A percentile compares a stretch with the other conserved stretches of the same genome.
These are phyloP conservation scores for Lodderomyces orthopsilosis DNA, from an alignment of 1,139 yeast species.

Conservation along the genomic window DNA sequence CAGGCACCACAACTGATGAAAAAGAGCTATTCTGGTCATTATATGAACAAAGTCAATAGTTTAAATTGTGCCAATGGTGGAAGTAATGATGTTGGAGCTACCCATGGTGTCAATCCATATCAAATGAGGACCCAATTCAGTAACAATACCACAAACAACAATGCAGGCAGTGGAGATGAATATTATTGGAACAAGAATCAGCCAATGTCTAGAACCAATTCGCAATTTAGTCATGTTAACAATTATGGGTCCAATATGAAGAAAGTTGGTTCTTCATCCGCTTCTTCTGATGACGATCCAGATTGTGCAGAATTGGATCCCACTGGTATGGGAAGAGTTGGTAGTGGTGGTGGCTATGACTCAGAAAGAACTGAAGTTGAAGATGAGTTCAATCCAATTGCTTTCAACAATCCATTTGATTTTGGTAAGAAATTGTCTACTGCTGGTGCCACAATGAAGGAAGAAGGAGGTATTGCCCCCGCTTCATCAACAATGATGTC, in stretches of 20 bases:
- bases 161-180: background rate
- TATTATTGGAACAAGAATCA: background rate
- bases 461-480: background rate
- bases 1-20: slow-evolving; percentile 4
- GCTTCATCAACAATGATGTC: slow-evolving; percentile 2
- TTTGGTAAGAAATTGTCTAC: slow-evolving; percentile 6
- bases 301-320: slow-evolving; percentile 2
- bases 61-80: slow-evolving; percentile 9
- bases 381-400: slow-evolving; percentile 8
- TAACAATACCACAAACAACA: background rate
- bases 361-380: slow-evolving; percentile 11
- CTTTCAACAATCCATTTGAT: slow-evolving; percentile 11
- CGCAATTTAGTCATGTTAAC: slow-evolving; percentile 1
- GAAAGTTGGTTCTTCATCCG: background rate
- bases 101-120: slow-evolving; percentile 9
- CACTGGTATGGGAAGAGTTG: background rate
- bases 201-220: slow-evolving; percentile 7
- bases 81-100: slow-evolving; percentile 5
- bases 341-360: slow-evolving; percentile 6
- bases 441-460: background rate
- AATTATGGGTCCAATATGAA: background rate
- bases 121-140: slow-evolving; percentile 6
- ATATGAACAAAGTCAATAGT: slow-evolving; percentile 8
- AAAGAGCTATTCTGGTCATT: slow-evolving; percentile 11
- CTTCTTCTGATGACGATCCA: background rate